A percentile compares a stretch with the other conserved stretches of the same genome.
phyloP scores from a whole-genome alignment of 495 filamentous ascomycete genomes.

The Xylaria grammica region DNA sequence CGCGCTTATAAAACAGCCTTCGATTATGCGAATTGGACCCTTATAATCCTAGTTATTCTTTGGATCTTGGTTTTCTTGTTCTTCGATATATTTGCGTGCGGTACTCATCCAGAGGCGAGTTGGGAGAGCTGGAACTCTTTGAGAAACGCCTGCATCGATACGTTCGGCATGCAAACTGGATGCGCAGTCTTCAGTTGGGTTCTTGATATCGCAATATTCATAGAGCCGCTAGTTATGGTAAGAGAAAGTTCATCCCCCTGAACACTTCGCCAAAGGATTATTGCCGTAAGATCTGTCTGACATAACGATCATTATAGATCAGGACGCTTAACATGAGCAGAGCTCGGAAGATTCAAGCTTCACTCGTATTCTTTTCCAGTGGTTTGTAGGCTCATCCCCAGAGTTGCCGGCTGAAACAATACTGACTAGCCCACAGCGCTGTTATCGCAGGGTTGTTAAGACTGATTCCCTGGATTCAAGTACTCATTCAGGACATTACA shows the following conservation, averaged over 20 bases:
- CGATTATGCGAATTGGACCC: slow-evolving; percentile 16
- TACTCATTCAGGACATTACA: slow-evolving; percentile 11
- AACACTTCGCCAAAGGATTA: no score
- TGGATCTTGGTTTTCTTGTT: slow-evolving; percentile 17
- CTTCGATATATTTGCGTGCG: slow-evolving; percentile 18
- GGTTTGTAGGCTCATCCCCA: slow-evolving; percentile 7
- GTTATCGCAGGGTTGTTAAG: slow-evolving; percentile 15
- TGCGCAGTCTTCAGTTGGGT: slow-evolving; percentile 18
- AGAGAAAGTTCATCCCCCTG: no score
- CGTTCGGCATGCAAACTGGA: slow-evolving; percentile 18
- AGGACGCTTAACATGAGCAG: no score
- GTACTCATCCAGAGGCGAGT: neutral
- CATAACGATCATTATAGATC: no score
- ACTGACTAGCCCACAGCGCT: neutral
- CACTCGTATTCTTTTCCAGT: slow-evolving; percentile 17
- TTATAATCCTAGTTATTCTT: slow-evolving; percentile 3
- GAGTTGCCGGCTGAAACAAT: neutral
- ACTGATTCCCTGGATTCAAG: slow-evolving; percentile 22
- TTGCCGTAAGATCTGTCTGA: no score
- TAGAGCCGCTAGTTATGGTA: neutral
- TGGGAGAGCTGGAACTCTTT: slow-evolving; percentile 12
- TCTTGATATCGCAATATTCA: neutral
- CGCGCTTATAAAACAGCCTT: slow-evolving; percentile 1
- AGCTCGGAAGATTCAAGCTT: no score
- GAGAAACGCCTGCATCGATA: slow-evolving; percentile 10